Conservation (phyloP, 345 rosid genomes). For the Eucalyptus fibrosa region DNA sequence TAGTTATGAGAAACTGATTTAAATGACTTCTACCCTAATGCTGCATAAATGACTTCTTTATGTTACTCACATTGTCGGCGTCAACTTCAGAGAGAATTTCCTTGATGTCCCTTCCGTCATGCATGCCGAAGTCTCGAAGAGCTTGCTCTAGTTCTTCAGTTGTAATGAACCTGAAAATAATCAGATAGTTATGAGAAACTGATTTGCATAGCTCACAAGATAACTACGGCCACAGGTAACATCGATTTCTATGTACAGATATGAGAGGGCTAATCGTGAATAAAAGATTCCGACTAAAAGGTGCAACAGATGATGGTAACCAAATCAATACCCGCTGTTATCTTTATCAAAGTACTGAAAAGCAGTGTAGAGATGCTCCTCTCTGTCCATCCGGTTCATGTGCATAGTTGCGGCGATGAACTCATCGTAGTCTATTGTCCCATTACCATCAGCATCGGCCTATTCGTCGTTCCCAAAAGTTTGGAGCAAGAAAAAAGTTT, state of each 20-base stretch:
- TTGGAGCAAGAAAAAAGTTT: neutral
- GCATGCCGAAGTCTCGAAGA: constrained; percentile 26
- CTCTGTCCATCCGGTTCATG: constrained; percentile 39
- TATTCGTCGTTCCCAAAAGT: neutral
- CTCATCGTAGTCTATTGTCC: constrained; percentile 37
- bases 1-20: neutral
- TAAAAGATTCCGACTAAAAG: neutral
- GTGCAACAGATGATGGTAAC: neutral
- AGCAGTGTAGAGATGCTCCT: constrained; percentile 44
- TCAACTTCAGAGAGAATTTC: constrained; percentile 39
- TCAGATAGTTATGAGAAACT: neutral
- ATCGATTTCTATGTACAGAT: neutral
- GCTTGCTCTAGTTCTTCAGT: constrained; percentile 45
- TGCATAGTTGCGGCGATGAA: constrained; percentile 48
- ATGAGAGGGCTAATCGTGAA: neutral
- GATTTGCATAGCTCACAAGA: neutral
- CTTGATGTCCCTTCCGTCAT: constrained; percentile 32
- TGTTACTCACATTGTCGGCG: constrained; percentile 18
- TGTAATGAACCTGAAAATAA: constrained; percentile 17
- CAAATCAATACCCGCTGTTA: constrained; percentile 25
- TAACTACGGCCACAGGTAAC: neutral
- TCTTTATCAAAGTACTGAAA: constrained; percentile 46
- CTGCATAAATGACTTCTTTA: neutral
- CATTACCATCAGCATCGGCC: constrained; percentile 72
- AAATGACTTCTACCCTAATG: neutral